Base-by-base conservation (phyloP, 2,329 filamentous ascomycete species). In the Hymenoscyphus occultus region DNA sequence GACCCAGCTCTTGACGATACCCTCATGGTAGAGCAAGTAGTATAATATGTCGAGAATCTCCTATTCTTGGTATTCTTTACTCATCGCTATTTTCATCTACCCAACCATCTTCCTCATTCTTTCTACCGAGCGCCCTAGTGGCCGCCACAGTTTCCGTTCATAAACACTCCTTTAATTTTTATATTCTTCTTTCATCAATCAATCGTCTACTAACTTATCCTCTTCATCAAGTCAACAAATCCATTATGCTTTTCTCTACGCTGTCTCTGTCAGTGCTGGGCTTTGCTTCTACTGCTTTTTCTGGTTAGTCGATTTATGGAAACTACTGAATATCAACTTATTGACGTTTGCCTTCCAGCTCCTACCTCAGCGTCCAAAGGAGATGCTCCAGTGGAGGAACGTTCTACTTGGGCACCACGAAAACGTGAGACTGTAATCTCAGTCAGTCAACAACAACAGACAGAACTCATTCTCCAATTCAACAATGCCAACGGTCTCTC, bases 111-210 rank as follows among this genome's bases (percentile, higher is more conserved):
- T 64, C 40, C 56, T 68, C 68, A 69, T 73, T 74, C 68, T 63
- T 72, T 71, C 69, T 62, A 68, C 60, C 60, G 71, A 71, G 73
- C 73, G 72, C 72, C 71, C 73, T 59, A 74, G 71, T 65, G 71
- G 71, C 71, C 67, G 72, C 71, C 70, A 67, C 68, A 68, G 48
- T 69, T 64, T 39, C 71, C 70, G 62, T 67, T 64, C 61, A 58
- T 56, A 68, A 70, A 68, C 67, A 65, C 35, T 66, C 60, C 67
- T 70, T 69, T 68, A 66, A 61, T 65, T 60, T 68, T 51, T 63
- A 61, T 56, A 35, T 13, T 63, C 35, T 62, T 64, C 51, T 31
- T 64, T 63, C 57, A 62, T 63, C 59, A 64, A 60, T 64, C 56
- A 32, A 40, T 56, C 40, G 63, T 54, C 61, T 61, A 59, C 31